phyloP scores from a whole-genome alignment of 345 rosid genomes.

The Melaleuca quinquenervia region DNA sequence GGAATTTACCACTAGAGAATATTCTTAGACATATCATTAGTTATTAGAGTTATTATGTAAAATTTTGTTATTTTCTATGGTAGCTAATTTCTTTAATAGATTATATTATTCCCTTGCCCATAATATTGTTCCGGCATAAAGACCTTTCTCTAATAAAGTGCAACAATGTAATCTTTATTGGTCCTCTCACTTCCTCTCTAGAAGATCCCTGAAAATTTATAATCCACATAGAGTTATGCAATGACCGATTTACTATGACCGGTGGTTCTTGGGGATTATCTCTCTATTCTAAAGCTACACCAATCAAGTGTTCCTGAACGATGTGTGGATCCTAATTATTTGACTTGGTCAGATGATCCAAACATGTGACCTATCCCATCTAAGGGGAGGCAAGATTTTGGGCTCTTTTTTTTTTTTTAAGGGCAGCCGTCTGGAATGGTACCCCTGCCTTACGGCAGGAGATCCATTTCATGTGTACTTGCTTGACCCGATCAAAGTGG shows the following conservation, averaged over 20 bases:
- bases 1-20: neutral
- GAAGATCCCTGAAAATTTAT: neutral
- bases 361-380: too few species aligned
- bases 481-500: conserved; percentile 35
- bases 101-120: neutral
- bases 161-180: neutral
- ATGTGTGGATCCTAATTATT: too few species aligned
- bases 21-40: neutral
- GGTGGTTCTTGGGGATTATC: conserved; percentile 66
- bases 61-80: neutral
- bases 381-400: too few species aligned
- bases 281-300: conserved; percentile 74
- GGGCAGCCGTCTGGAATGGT: too few species aligned
- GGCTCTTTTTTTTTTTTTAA: too few species aligned
- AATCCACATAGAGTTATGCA: conserved; percentile 60
- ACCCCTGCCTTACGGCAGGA: too few species aligned
- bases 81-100: neutral
- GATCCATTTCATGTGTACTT: too few species aligned
- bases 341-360: too few species aligned
- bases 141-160: neutral
- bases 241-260: conserved; percentile 63
- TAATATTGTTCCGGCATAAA: neutral
- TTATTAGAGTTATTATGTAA: neutral
- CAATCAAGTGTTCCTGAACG: conserved; percentile 1
- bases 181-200: neutral